These are phyloP conservation scores for Discostella stelligeroides DNA, from an alignment of 108 stramenopile species.

Conservation along the genomic window DNA sequence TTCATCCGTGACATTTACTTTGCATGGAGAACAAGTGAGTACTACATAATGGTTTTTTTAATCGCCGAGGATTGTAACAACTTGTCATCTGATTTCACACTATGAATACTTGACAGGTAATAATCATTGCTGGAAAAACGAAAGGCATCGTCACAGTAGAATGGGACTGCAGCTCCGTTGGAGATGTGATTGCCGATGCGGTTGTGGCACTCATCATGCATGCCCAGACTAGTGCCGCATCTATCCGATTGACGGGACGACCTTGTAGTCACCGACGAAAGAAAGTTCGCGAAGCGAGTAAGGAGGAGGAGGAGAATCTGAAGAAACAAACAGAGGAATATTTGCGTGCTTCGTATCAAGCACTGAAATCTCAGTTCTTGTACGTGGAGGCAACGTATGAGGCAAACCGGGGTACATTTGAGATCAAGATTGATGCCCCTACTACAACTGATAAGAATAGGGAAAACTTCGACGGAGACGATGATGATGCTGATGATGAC, in stretches of 20 bases:
- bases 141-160: constrained; percentile 71
- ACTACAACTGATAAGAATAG: constrained; percentile 43
- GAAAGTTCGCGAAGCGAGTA: constrained; percentile 41
- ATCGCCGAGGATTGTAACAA: not conserved
- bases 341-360: constrained; percentile 58
- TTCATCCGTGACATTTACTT: constrained; percentile 54
- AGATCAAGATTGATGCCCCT: constrained; percentile 71
- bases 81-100: not conserved
- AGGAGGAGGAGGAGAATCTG: constrained; percentile 32
- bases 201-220: constrained; percentile 91
- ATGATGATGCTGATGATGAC: constrained; percentile 32
- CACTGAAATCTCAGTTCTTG: constrained; percentile 76
- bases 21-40: constrained; percentile 66
- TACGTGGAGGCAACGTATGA: constrained; percentile 82
- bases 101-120: constrained; percentile 41
- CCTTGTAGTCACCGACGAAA: constrained; percentile 75
- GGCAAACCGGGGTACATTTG: constrained; percentile 68
- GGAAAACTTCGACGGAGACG: constrained; percentile 39
- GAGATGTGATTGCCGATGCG: constrained; percentile 94
- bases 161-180: constrained; percentile 91
- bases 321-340: constrained; percentile 57
- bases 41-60: no score
- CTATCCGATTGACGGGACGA: constrained; percentile 82
- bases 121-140: constrained; percentile 66
- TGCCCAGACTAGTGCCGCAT: constrained; percentile 86